Evolutionary conservation across 2,329 filamentous ascomycete genomes (phyloP).

Genomic region (Westerdykella aurantiaca): DNA sequence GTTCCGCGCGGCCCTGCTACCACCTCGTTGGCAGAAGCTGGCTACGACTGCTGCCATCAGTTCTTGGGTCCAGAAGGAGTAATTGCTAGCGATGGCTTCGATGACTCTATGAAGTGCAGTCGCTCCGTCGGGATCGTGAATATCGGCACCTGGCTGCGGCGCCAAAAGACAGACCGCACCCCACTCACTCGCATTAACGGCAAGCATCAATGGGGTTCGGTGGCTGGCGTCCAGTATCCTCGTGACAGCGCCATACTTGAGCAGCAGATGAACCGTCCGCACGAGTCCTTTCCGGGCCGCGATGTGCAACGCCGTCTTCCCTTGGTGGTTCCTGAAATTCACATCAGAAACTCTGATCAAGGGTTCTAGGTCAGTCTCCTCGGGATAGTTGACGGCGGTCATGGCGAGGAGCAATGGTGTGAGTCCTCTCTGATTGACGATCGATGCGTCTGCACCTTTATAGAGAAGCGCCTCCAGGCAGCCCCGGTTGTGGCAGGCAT

Average conservation of each 20-base stretch:
- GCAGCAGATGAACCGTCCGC: no score
- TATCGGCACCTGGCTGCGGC: no score
- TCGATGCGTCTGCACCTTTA: constrained; percentile 14
- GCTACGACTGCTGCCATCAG: constrained; percentile 9
- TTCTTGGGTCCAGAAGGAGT: constrained; percentile 24
- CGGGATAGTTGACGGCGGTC: constrained; percentile 8
- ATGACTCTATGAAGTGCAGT: constrained; percentile 22
- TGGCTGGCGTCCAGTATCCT: no score
- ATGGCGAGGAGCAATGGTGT: constrained; percentile 22
- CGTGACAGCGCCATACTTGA: no score
- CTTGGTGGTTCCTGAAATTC: constrained; percentile 22
- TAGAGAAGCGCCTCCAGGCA: constrained; percentile 24
- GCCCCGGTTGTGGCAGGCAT: constrained; percentile 17
- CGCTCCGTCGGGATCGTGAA: no score
- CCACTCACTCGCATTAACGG: no score
- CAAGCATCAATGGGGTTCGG: no score
- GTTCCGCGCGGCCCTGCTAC: constrained; percentile 30
- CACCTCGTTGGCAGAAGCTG: constrained; percentile 26
- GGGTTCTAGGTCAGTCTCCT: constrained; percentile 20
- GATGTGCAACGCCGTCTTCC: constrained; percentile 16
- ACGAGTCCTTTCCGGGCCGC: no score
- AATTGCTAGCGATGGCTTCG: constrained; percentile 14
- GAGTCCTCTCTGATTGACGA: constrained; percentile 15
- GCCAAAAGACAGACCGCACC: no score
- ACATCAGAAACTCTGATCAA: constrained; percentile 21